Evolutionary conservation across 1,139 yeast species (phyloP).

Genomic region (Hansenula lynferdii): DNA sequence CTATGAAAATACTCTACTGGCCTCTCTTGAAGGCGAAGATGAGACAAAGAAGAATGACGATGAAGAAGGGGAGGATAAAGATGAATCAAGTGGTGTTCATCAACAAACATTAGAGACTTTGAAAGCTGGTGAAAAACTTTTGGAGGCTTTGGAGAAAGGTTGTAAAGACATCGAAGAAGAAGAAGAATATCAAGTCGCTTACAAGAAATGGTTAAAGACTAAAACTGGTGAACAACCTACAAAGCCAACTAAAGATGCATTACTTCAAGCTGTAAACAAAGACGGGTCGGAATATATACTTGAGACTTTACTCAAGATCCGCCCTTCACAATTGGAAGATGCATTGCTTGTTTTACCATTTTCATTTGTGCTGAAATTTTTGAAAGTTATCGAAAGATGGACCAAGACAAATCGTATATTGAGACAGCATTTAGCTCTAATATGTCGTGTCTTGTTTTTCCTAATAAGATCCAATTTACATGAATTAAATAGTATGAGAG

Average conservation of each 20-base stretch:
- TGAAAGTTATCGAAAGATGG: slow-evolving; percentile 75
- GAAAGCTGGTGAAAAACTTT: slow-evolving; percentile 89
- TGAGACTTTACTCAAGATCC: slow-evolving; percentile 63
- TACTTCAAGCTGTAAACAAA: slow-evolving; percentile 65
- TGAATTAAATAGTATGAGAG: slow-evolving; percentile 66
- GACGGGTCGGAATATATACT: slow-evolving; percentile 77
- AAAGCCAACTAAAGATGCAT: slow-evolving; percentile 62
- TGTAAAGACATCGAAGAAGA: slow-evolving; percentile 60
- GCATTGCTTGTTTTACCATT: slow-evolving; percentile 89
- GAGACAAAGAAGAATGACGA: slow-evolving; percentile 35
- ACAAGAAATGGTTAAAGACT: slow-evolving; percentile 34
- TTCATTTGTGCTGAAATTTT: slow-evolving; percentile 67
- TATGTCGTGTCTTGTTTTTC: slow-evolving; percentile 73
- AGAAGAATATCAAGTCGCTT: slow-evolving; percentile 39
- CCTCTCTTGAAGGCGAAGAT: slow-evolving; percentile 62
- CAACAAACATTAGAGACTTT: slow-evolving; percentile 88
- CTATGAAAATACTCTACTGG: slow-evolving; percentile 72
- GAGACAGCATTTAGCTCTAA: slow-evolving; percentile 48
- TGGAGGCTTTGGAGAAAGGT: slow-evolving; percentile 91
- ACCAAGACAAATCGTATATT: slow-evolving; percentile 44
- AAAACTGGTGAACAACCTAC: slow-evolving; percentile 41
- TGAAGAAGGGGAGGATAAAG: slow-evolving; percentile 42
- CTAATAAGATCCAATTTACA: slow-evolving; percentile 68
- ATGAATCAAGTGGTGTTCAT: slow-evolving; percentile 61
- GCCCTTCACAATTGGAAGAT: slow-evolving; percentile 85